Base-by-base conservation (phyloP, 2,329 filamentous ascomycete genomes). In the Hymenoscyphus fructigenus region DNA sequence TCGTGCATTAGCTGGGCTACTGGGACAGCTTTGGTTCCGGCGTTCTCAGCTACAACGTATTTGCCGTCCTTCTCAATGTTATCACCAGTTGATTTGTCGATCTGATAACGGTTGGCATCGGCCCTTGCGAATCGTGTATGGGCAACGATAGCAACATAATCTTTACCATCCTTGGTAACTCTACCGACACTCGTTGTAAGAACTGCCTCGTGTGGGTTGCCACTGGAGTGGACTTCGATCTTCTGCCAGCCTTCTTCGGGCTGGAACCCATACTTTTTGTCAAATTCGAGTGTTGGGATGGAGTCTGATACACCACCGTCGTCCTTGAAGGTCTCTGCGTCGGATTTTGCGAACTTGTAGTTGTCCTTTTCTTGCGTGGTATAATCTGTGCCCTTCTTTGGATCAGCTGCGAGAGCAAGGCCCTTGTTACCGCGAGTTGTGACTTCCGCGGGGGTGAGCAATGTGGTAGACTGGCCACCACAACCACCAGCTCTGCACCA, bases 121-220 rank as follows among this genome's bases (percentile, higher is more conserved):
- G n/a, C 15, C 20, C 23, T 23, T 34, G 55, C 55, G 26, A 57
- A 57, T 57, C 55, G 55, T 9, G 15, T 57, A 7, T 57, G 55
- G 55, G 55, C 55, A 57, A 57, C 55, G 23, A 57, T 29, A 57
- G 55, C 55, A 34, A 57, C 26, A 57, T 57, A 57, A 28, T 57
- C 55, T 20, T 57, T 57, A n/a, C 29, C 55, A 23, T 57, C 55
- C 55, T 57, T 57, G 2, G 26, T 57, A 1, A 12, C 4, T 23
- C 55, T 57, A 12, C 55, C 55, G 14, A 57, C 26, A 9, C 55
- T 57, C 55, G 23, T 57, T 57, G n/a, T 57, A 23, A 57, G 15
- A 5, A 57, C 15, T 3, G 55, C 17, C 20, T 57, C 55, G 17
- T 15, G 14, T 29, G 17, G 12, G 55, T 32, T 15, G 2, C 7